Percentiles rank a stretch among this genome's conserved stretches.
Conservation (phyloP, 2,329 filamentous ascomycete species). For the Diaporthe australafricana region DNA sequence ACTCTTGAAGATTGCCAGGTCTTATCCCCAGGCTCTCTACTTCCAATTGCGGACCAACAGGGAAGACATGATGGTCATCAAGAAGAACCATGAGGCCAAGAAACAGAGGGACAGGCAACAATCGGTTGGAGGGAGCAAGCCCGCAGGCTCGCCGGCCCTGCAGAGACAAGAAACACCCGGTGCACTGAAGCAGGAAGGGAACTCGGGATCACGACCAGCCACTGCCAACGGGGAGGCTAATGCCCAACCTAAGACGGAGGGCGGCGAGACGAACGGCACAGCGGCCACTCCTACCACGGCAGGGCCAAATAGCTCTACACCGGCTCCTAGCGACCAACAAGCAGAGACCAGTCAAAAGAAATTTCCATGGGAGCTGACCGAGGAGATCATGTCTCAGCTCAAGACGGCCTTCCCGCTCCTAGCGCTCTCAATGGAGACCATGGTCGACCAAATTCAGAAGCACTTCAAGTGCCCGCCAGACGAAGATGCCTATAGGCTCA, state of each 20-base stretch:
- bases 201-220: constrained; percentile 56
- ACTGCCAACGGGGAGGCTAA: constrained; percentile 61
- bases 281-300: constrained; percentile 34
- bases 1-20: constrained; percentile 92
- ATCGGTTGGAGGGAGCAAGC: constrained; percentile 57
- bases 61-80: constrained; percentile 93
- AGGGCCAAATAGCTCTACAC: constrained; percentile 35
- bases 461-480: constrained; percentile 99
- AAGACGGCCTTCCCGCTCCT: constrained; percentile 98
- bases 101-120: constrained; percentile 65
- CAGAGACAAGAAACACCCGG: constrained; percentile 63
- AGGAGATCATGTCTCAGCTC: constrained; percentile 93
- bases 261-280: constrained; percentile 47
- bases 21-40: constrained; percentile 94
- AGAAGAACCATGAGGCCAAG: constrained; percentile 86
- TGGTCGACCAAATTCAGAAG: constrained; percentile 99
- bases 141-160: constrained; percentile 59
- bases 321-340: constrained; percentile 40
- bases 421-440: constrained; percentile 98
- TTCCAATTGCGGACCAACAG: constrained; percentile 93
- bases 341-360: constrained; percentile 66
- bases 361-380: constrained; percentile 95
- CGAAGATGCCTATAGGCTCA: constrained; percentile 96
- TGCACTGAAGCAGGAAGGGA: constrained; percentile 47
- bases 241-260: constrained; percentile 58